phyloP scores from a whole-genome alignment of 2,329 filamentous ascomycete species.

The Microcyclosporella mali region DNA sequence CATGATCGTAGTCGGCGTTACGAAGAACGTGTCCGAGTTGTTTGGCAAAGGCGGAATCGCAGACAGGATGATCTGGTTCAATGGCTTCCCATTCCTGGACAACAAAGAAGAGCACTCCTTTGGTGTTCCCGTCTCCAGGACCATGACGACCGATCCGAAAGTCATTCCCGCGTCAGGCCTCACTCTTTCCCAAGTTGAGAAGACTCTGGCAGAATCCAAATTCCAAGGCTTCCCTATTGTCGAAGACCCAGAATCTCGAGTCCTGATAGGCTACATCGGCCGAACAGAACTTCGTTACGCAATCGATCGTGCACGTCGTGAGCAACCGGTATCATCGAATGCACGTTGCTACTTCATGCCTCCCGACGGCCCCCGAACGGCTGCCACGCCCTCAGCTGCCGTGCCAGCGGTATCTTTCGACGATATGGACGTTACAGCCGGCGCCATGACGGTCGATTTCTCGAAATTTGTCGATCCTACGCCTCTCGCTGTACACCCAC shows the following conservation, averaged over 20 bases:
- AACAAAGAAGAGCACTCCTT: conserved; percentile 97
- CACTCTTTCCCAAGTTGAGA: conserved; percentile 68
- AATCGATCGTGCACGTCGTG: conserved; percentile 69
- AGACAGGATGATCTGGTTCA: conserved; percentile 98
- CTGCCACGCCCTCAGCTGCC: conserved; percentile 28
- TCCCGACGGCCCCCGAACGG: conserved; percentile 15
- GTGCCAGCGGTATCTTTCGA: conserved; percentile 50
- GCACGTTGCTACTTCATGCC: conserved; percentile 70
- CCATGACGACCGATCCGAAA: conserved; percentile 71
- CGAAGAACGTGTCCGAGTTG: conserved; percentile 83
- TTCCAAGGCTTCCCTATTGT: conserved; percentile 94
- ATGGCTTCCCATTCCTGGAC: conserved; percentile 92
- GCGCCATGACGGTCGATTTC: conserved; percentile 64
- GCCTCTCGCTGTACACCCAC: conserved; percentile 83
- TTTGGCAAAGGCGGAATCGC: conserved; percentile 96
- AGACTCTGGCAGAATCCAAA: conserved; percentile 66
- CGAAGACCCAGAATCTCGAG: conserved; percentile 63
- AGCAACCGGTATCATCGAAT: conserved; percentile 58
- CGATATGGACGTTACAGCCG: conserved; percentile 49
- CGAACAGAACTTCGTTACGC: conserved; percentile 88
- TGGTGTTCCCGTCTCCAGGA: conserved; percentile 79
- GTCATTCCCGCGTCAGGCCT: conserved; percentile 69
- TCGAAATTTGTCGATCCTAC: conserved; percentile 82
- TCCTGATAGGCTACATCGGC: conserved; percentile 84
- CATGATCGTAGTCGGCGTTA: conserved; percentile 97